Evolutionary conservation across 2,329 filamentous ascomycete species (phyloP).

Genomic region (Chaetomium sp.): DNA sequence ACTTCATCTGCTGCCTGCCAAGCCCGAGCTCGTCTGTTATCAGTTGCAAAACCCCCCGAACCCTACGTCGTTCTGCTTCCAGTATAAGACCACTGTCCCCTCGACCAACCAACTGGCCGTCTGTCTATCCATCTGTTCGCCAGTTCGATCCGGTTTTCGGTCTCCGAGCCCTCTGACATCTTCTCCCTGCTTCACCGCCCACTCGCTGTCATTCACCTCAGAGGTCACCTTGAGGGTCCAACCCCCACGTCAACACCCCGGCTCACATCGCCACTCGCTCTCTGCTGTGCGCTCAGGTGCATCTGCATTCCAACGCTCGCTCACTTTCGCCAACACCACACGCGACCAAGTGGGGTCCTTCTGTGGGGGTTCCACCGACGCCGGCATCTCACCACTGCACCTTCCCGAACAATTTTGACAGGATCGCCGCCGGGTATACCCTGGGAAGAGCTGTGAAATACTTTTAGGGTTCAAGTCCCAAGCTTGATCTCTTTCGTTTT

Average conservation of each 20-base stretch:
- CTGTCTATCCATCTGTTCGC: too few relatives aligned
- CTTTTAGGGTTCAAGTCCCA: neutral
- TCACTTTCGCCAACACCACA: neutral
- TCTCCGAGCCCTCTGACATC: too few relatives aligned
- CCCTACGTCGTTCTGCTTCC: too few relatives aligned
- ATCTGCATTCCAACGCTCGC: neutral
- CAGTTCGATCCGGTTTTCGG: neutral
- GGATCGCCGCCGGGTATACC: slow-evolving; percentile 8
- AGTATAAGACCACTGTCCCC: too few relatives aligned
- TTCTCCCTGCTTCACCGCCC: too few relatives aligned
- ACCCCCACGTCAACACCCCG: neutral
- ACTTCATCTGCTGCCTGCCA: too few relatives aligned
- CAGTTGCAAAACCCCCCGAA: too few relatives aligned
- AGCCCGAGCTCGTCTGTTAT: too few relatives aligned
- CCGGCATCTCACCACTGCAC: neutral
- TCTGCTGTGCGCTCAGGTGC: neutral
- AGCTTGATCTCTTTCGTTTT: neutral
- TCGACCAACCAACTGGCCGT: too few relatives aligned
- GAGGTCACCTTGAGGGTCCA: neutral
- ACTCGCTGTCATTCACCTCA: neutral
- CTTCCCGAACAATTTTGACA: slow-evolving; percentile 1
- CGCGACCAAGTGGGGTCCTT: slow-evolving; percentile 5
- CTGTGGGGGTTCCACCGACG: slow-evolving; percentile 11
- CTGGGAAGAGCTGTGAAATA: neutral
- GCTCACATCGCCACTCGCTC: neutral